Percentiles rank a stretch among this genome's conserved stretches.
phyloP scores from a whole-genome alignment of 805 yeast species.

The Ogataea methanolica region DNA sequence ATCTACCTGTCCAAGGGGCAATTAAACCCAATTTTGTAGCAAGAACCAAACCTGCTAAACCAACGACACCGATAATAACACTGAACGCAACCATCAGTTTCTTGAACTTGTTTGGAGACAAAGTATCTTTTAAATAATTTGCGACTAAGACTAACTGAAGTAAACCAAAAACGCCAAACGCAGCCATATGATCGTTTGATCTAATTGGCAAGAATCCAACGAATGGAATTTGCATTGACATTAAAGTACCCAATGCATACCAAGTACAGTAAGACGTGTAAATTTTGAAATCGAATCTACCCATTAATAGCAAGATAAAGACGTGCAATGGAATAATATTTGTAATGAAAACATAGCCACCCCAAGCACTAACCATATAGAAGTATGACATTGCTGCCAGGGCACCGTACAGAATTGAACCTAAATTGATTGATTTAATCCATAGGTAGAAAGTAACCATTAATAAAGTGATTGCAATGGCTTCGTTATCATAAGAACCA shows the following conservation, averaged over 20 bases:
- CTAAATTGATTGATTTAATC: constrained; percentile 91
- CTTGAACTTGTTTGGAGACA: constrained; percentile 70
- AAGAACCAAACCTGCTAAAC: constrained; percentile 65
- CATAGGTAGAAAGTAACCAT: constrained; percentile 95
- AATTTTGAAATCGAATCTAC: constrained; percentile 77
- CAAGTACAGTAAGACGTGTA: constrained; percentile 94
- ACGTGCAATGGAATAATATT: constrained; percentile 95
- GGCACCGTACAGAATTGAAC: constrained; percentile 80
- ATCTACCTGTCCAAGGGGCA: constrained; percentile 99
- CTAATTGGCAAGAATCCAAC: constrained; percentile 96
- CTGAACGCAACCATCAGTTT: constrained; percentile 61
- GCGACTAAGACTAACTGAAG: constrained; percentile 87
- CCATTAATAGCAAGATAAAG: constrained; percentile 87
- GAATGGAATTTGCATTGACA: constrained; percentile 98
- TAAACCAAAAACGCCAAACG: constrained; percentile 94
- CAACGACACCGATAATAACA: constrained; percentile 50
- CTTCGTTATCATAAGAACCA: constrained; percentile 98
- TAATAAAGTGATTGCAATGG: constrained; percentile 91
- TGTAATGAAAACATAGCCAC: constrained; percentile 98
- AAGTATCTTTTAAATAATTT: constrained; percentile 68
- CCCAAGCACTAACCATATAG: constrained; percentile 99
- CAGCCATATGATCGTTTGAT: constrained; percentile 97
- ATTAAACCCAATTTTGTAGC: constrained; percentile 89
- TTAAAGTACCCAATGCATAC: constrained; percentile 96
- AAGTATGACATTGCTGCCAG: constrained; percentile 86